Evolutionary conservation across 768 basidiomycete genomes (phyloP).

Genomic region (Gautieria morchelliformis): DNA sequence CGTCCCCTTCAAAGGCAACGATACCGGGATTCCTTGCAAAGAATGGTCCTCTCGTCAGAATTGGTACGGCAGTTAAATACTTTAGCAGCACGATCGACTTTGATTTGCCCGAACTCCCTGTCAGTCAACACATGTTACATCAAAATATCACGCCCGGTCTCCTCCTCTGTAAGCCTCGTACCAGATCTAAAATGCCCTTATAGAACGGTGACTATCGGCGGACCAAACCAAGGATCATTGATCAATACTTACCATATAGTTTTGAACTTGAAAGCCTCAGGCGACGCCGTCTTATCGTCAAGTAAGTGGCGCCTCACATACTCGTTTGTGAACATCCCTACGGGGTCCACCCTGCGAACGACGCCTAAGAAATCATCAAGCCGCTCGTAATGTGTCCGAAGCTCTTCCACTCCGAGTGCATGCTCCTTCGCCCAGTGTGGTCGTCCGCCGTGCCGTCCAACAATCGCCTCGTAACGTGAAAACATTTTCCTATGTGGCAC

Average conservation of each 20-base stretch:
- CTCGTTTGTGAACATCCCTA: conserved; percentile 8
- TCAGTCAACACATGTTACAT: too few species aligned
- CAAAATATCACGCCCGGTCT: too few species aligned
- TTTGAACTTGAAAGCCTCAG: not conserved
- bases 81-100: too few species aligned
- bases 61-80: too few species aligned
- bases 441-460: conserved; percentile 61
- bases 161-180: too few species aligned
- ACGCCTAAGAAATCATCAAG: conserved; percentile 71
- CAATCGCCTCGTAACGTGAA: conserved; percentile 60
- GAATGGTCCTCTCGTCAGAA: too few species aligned
- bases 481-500: conserved; percentile 79
- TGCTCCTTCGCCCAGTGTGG: conserved; percentile 99
- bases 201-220: too few species aligned
- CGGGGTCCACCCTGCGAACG: conserved; percentile 55
- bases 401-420: conserved; percentile 47
- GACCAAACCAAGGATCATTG: too few species aligned
- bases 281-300: not conserved
- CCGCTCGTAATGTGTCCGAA: conserved; percentile 65
- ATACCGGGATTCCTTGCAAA: too few species aligned
- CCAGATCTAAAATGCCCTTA: too few species aligned
- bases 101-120: too few species aligned
- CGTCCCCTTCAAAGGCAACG: too few species aligned
- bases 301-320: not conserved
- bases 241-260: not conserved